Base-by-base conservation (phyloP, 805 yeast genomes). In the Starmera quercuum region DNA sequence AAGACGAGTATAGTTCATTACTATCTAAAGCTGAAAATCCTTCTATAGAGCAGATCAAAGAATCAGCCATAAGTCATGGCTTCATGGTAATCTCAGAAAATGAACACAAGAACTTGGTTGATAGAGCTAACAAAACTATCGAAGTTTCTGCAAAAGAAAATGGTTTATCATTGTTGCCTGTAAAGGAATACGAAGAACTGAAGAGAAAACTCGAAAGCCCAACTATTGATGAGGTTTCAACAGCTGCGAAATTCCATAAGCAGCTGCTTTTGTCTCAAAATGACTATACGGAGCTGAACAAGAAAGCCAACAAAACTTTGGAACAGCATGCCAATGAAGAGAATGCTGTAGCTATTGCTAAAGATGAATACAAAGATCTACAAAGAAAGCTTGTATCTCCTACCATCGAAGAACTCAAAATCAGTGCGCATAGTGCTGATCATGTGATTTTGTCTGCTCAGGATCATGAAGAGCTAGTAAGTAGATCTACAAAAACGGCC, bases 31-130 rank as follows among this genome's bases (percentile, higher is more conserved):
- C 19, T 21, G 24, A 29, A 6, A 20, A 16, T 6, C 32, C 32
- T 11, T 15, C 32, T 6, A 11, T 29, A n/a, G 32, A 29, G 5
- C 25, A 29, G 6, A 18, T 21, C 22, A 14, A 13, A 10, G 5
- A 14, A 12, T 9, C 17, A 11, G 39, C 46, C 11, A 32, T 25
- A 12, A 15, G 32, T 11, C 37, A 34, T 18, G 35, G 37, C 3
- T 38, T 42, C 27, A 27, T 14, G 4, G 32, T 60, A 10, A 31
- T 63, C 6, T 33, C 46, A 13, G 25, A 25, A 3, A 39, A 38
- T 4, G 59, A 57, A 17, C 30, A 29, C 6, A 24, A 17, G 3
- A 34, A 14, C 2, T 18, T 49, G 18, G 17, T 31, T 20, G 14
- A 32, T 1, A 41, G 34, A 24, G 42, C 52, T 3, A 31, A 30